Evolutionary conservation across 2,329 filamentous ascomycete genomes (phyloP).

Genomic region (Magnaporthiopsis incrustans): DNA sequence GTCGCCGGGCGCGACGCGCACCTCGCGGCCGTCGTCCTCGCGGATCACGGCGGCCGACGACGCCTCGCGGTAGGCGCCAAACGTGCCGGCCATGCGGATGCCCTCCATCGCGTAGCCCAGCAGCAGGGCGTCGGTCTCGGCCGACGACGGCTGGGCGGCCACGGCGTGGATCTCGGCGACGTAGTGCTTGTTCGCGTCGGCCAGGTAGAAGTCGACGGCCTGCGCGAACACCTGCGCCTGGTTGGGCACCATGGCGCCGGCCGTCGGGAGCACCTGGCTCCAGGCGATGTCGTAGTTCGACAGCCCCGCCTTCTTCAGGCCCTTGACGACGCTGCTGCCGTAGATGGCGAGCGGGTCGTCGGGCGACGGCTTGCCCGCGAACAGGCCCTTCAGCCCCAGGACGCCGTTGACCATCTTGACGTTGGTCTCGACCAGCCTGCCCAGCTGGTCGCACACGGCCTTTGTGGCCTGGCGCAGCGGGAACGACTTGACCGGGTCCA

Average conservation of each 20-base stretch:
- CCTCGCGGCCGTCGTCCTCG: constrained; percentile 36
- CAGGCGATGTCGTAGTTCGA: constrained; percentile 60
- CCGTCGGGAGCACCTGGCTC: constrained; percentile 61
- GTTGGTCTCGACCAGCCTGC: constrained; percentile 52
- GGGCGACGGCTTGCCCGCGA: constrained; percentile 41
- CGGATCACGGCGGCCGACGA: constrained; percentile 34
- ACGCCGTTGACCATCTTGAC: constrained; percentile 47
- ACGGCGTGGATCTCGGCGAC: constrained; percentile 53
- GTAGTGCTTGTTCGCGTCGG: constrained; percentile 44
- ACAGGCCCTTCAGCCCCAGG: constrained; percentile 36
- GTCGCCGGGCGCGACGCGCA: constrained; percentile 47
- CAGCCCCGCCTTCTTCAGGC: constrained; percentile 55
- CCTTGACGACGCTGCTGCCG: constrained; percentile 57
- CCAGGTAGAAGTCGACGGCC: constrained; percentile 65
- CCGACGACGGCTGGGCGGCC: constrained; percentile 43
- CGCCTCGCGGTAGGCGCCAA: constrained; percentile 52
- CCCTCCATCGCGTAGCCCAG: constrained; percentile 66
- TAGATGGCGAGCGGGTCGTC: constrained; percentile 52
- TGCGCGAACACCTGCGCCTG: constrained; percentile 68
- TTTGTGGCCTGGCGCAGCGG: constrained; percentile 51
- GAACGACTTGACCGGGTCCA: constrained; percentile 60
- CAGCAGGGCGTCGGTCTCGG: constrained; percentile 54
- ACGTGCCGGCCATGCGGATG: constrained; percentile 57
- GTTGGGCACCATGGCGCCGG: constrained; percentile 59
- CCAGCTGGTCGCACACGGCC: constrained; percentile 50